A percentile compares a stretch with the other conserved stretches of the same genome.
Conservation (phyloP, 2,329 filamentous ascomycete genomes). For the Nemania bipapillata region DNA sequence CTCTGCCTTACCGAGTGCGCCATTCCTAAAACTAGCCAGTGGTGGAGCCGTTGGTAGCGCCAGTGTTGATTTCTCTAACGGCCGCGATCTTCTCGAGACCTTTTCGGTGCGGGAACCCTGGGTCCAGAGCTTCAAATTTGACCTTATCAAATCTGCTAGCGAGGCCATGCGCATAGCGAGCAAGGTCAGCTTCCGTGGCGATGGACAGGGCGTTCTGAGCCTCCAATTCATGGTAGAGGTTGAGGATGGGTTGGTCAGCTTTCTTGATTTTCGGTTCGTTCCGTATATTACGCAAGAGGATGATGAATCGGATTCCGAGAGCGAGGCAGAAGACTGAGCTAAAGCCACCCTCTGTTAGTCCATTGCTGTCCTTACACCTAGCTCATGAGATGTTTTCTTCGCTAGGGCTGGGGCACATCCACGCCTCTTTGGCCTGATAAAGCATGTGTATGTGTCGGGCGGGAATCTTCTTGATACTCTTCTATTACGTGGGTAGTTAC, state of each 20-base stretch:
- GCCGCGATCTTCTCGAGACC: conserved; percentile 76
- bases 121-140: conserved; percentile 84
- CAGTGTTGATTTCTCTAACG: conserved; percentile 73
- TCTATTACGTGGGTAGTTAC: background rate
- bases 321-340: conserved; percentile 50
- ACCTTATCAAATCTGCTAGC: conserved; percentile 82
- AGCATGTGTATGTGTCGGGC: background rate
- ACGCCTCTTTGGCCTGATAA: background rate
- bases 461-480: background rate
- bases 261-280: conserved; percentile 85
- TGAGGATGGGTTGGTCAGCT: conserved; percentile 74
- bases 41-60: conserved; percentile 69
- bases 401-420: background rate
- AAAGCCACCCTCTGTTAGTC: background rate
- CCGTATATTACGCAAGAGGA: conserved; percentile 74
- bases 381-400: background rate
- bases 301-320: conserved; percentile 60
- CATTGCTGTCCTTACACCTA: background rate
- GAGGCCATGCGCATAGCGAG: conserved; percentile 93
- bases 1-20: conserved; percentile 69
- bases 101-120: conserved; percentile 71
- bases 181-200: conserved; percentile 90
- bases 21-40: conserved; percentile 79
- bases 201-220: conserved; percentile 89
- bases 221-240: conserved; percentile 96